These are phyloP conservation scores for Tricholoma saponaceum DNA, from an alignment of 768 basidiomycete species.

Conservation along the genomic window DNA sequence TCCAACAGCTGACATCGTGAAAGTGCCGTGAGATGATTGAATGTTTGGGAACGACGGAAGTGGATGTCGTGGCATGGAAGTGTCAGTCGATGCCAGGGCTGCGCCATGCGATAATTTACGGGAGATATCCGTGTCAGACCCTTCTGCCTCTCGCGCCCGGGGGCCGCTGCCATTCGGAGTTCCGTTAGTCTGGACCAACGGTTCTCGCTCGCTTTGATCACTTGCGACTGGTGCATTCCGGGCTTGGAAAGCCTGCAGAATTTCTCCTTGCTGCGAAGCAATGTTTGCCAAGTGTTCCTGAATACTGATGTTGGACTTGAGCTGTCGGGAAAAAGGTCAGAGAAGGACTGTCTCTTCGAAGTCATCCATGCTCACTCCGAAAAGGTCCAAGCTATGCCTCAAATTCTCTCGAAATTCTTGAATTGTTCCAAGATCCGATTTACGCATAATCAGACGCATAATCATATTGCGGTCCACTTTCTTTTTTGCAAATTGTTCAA, in stretches of 20 bases:
- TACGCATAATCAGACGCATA: conserved; percentile 11
- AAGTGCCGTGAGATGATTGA: neutral
- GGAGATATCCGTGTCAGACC: neutral
- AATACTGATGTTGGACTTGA: conserved; percentile 15
- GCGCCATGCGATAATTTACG: neutral
- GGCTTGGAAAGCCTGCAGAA: neutral
- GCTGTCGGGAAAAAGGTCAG: neutral
- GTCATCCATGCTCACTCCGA: conserved; percentile 16
- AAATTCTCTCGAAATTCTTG: conserved; percentile 14
- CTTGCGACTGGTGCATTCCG: neutral
- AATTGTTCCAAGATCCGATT: conserved; percentile 13
- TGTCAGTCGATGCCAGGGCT: neutral
- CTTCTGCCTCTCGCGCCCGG: neutral
- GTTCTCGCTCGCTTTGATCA: neutral
- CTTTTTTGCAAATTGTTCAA: conserved; percentile 15
- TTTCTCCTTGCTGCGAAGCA: neutral
- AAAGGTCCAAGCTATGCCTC: conserved; percentile 20
- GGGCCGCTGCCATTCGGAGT: neutral
- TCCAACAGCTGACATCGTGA: conserved; percentile 3
- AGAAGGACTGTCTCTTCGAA: neutral
- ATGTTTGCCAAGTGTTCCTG: conserved; percentile 10
- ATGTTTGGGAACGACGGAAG: neutral
- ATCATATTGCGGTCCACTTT: conserved; percentile 7
- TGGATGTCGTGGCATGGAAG: neutral
- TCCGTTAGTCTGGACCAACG: neutral